Base-by-base conservation (phyloP, 2,329 filamentous ascomycete species). In the Fusarium xylarioides region DNA sequence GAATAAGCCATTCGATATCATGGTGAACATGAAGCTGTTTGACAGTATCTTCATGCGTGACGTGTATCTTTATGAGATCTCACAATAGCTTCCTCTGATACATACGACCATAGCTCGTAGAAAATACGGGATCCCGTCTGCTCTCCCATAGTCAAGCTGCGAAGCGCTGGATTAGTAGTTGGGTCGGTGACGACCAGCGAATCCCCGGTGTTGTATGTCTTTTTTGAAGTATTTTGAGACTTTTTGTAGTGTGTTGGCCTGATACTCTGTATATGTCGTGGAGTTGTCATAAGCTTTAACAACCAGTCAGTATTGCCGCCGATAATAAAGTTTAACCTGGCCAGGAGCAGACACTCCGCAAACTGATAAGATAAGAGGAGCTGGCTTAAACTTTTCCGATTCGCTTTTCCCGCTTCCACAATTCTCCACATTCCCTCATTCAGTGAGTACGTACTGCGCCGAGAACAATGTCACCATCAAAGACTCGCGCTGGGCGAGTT, bases 151-250 rank as follows among this genome's bases (percentile, higher is more conserved):
- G 57, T 43, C 49, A 60, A 54, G 37, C 47, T 54, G 37, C 49
- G 49, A 37, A 53, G 34, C 49, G 49, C 49, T 53, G 49, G 49
- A 37, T 37, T 53, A 53, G 49, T 52, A 52, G 49, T 52, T 52
- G 49, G 49, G 49, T 52, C 49, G 34, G 49, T 52, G 49, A 52
- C 49, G 49, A 52, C 47, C 57, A 61, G 58, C 58, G 58, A 61
- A 61, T 55, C 47, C 58, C 58, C 30, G 30, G 58, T 61, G 58
- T 61, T 55, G 58, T 61, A 61, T 61, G 58, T 55, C 16, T 19
- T 35, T 60, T 30, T n/a, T 28, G 15, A 15, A 19, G 10, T 54
- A 23, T 43, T 1, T 21, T 3, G 37, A 11, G 18, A 21, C 21
- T 5, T n/a, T 38, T 15, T n/a, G 3, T 26, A 26, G 12, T 42